Conservation (phyloP, 345 rosid species). For the Lumnitzera racemosa region DNA sequence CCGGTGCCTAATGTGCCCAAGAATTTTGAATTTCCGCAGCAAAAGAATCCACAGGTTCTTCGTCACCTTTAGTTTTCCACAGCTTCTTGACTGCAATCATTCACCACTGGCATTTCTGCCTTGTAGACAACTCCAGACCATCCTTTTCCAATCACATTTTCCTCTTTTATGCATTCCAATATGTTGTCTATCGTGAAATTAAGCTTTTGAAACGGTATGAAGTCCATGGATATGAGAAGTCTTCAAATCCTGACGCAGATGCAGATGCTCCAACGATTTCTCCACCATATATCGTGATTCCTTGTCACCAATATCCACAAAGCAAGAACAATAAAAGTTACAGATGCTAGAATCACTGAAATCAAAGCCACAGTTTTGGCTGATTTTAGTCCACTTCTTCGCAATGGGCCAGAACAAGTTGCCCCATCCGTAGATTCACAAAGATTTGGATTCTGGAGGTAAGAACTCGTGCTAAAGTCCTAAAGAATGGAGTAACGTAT, state of each 20-base stretch:
- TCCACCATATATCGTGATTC: conserved; percentile 45
- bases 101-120: conserved; percentile 80
- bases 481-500: conserved; percentile 82
- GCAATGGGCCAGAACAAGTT: conserved; percentile 49
- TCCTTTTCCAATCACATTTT: conserved; percentile 90
- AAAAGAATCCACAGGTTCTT: conserved; percentile 60
- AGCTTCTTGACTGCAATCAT: conserved; percentile 83
- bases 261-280: conserved; percentile 39
- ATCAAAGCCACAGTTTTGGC: conserved; percentile 65
- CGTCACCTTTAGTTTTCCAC: conserved; percentile 60
- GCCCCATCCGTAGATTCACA: conserved; percentile 61
- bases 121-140: conserved; percentile 87
- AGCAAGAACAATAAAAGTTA: conserved; percentile 48
- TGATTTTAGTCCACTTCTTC: conserved; percentile 45
- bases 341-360: conserved; percentile 49
- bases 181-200: conserved; percentile 66
- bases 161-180: conserved; percentile 63
- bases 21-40: conserved; percentile 90
- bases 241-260: conserved; percentile 47
- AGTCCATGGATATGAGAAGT: conserved; percentile 96
- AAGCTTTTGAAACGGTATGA: conserved; percentile 87
- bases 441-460: conserved; percentile 52
- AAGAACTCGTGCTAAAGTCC: conserved; percentile 58
- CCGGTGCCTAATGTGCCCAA: conserved; percentile 81
- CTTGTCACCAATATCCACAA: conserved; percentile 56